phyloP scores from a whole-genome alignment of 208 protist species.

The Wallacemonas sp. region DNA sequence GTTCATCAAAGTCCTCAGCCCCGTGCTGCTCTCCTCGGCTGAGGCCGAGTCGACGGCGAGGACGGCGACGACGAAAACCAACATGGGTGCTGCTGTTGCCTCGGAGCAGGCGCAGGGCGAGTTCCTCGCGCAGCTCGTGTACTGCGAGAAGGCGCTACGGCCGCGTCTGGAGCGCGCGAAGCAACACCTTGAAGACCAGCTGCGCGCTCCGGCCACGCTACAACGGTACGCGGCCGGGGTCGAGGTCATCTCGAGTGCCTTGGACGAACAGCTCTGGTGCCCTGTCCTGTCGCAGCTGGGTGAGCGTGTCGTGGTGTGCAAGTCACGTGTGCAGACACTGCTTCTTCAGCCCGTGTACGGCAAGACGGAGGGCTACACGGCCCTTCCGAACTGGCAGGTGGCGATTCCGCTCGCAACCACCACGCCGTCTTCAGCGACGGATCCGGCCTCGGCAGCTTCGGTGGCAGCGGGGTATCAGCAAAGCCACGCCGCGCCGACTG shows the following conservation, averaged over 20 bases:
- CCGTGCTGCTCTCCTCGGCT: neutral
- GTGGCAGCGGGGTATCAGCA: conserved; percentile 21
- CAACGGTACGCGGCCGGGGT: conserved; percentile 36
- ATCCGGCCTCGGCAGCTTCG: neutral
- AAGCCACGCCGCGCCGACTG: conserved; percentile 45
- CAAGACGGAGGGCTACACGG: conserved; percentile 36
- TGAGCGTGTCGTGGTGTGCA: conserved; percentile 22
- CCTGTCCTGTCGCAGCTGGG: conserved; percentile 43
- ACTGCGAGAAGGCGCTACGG: conserved; percentile 17
- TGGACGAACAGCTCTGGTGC: conserved; percentile 44
- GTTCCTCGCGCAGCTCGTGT: conserved; percentile 28
- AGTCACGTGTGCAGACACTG: conserved; percentile 27
- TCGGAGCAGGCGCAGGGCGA: conserved; percentile 8
- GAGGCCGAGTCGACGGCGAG: neutral
- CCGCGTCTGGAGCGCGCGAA: conserved; percentile 32
- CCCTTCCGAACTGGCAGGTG: conserved; percentile 39
- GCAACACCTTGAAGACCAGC: conserved; percentile 39
- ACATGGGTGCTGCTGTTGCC: neutral
- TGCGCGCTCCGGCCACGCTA: conserved; percentile 29
- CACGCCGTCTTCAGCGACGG: too few species aligned
- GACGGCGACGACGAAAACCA: neutral
- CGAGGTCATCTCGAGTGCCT: conserved; percentile 16
- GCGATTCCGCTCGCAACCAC: neutral
- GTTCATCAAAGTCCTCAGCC: conserved; percentile 27
- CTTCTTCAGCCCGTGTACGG: conserved; percentile 50